Evolutionary conservation across 352 stramenopile species (phyloP).

Genomic region (Aphanomyces invadans): DNA sequence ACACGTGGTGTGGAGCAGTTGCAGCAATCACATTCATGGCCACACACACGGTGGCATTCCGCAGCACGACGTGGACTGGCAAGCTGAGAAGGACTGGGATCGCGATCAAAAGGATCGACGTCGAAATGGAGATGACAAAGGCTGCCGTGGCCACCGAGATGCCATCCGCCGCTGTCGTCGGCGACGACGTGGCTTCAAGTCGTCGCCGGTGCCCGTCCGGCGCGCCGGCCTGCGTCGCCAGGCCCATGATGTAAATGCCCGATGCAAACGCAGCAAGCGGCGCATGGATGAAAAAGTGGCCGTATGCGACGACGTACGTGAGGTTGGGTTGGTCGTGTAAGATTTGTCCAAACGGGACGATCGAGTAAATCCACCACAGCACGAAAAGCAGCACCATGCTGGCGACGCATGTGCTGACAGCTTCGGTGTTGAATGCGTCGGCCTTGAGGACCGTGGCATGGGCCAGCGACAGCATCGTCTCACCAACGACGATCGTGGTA

Average conservation of each 20-base stretch:
- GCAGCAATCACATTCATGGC: background rate
- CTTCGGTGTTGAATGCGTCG: background rate
- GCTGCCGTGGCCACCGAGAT: background rate
- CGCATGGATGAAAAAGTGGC: conserved; percentile 18
- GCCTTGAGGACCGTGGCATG: conserved; percentile 6
- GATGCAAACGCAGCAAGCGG: conserved; percentile 14
- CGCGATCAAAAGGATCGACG: background rate
- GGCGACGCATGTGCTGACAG: background rate
- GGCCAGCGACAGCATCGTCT: conserved; percentile 15
- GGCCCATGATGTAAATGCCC: conserved; percentile 14
- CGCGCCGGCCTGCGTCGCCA: background rate
- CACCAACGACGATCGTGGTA: conserved; percentile 23
- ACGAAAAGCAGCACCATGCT: conserved; percentile 15
- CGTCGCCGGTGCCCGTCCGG: background rate
- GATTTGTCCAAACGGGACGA: conserved; percentile 18
- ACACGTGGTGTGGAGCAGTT: background rate
- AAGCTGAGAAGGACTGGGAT: background rate
- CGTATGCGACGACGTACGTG: background rate
- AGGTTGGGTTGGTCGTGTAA: background rate
- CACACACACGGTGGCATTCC: background rate
- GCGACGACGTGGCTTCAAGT: too few species aligned
- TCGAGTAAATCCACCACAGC: conserved; percentile 23
- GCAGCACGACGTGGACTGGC: too few species aligned
- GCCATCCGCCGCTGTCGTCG: background rate
- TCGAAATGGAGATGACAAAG: background rate